These are phyloP conservation scores for Breviolum minutum DNA, from an alignment of 73 alveolate genomes.

Conservation along the genomic window DNA sequence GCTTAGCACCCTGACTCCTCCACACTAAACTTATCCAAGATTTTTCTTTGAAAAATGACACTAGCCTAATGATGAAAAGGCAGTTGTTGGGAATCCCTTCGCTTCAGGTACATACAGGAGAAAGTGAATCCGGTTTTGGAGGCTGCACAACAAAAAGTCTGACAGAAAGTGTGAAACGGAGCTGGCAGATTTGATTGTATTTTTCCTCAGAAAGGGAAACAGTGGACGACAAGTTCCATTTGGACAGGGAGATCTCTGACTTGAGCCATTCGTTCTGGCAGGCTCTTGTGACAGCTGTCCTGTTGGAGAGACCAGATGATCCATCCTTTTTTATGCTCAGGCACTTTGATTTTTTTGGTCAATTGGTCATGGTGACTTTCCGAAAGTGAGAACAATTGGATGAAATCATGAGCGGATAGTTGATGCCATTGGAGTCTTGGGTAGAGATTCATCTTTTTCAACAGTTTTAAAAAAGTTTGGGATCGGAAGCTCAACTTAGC, in stretches of 20 bases:
- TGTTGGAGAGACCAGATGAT: conserved; percentile 78
- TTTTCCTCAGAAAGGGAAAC: not conserved
- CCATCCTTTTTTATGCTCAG: conserved; percentile 83
- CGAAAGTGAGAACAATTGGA: not conserved
- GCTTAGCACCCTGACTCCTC: too few relatives aligned
- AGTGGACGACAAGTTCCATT: not conserved
- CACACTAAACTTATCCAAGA: too few relatives aligned
- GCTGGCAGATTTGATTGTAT: not conserved
- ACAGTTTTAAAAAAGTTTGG: too few relatives aligned
- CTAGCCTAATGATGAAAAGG: too few relatives aligned
- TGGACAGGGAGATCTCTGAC: not conserved
- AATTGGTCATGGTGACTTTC: not conserved
- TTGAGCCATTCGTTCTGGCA: not conserved
- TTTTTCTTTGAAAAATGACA: not conserved
- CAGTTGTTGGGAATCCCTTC: not conserved
- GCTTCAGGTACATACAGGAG: conserved; percentile 70
- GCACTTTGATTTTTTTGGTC: not conserved
- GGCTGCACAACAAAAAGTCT: not conserved
- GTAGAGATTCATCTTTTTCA: too few relatives aligned
- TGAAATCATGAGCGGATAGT: not conserved
- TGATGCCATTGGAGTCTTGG: not conserved
- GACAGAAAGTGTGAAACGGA: not conserved
- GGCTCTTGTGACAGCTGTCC: conserved; percentile 91
- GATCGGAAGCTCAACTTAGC: too few relatives aligned
- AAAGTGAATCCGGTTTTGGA: conserved; percentile 82